These are phyloP conservation scores for Saccharomyces jurei DNA, from an alignment of 805 yeast genomes.

Conservation along the genomic window DNA sequence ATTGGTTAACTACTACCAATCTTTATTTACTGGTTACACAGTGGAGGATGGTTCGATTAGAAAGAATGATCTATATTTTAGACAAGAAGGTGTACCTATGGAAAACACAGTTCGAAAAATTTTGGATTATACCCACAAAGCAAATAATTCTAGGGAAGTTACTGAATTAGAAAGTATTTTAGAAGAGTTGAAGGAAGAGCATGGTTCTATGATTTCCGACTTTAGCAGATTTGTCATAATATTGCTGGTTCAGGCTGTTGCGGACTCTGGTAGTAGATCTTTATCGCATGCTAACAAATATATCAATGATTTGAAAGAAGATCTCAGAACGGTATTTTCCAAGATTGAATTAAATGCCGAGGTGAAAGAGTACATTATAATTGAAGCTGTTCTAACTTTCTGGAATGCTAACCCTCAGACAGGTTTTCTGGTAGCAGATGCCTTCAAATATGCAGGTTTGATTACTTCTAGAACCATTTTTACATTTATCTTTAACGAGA, in stretches of 20 bases:
- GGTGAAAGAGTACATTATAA: conserved; percentile 36
- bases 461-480: conserved; percentile 37
- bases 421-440: conserved; percentile 52
- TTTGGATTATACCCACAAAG: conserved; percentile 33
- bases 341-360: conserved; percentile 24
- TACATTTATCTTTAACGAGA: conserved; percentile 33
- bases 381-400: conserved; percentile 49
- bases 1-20: conserved; percentile 32
- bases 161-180: conserved; percentile 27
- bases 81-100: conserved; percentile 33
- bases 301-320: conserved; percentile 35
- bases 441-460: conserved; percentile 40
- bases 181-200: conserved; percentile 25
- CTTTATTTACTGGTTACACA: conserved; percentile 19
- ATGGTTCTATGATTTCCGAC: conserved; percentile 27
- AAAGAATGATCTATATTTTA: conserved; percentile 34
- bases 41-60: conserved; percentile 25
- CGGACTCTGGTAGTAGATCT: conserved; percentile 82
- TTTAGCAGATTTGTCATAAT: conserved; percentile 45
- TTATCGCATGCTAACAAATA: conserved; percentile 64
- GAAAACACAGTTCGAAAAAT: conserved; percentile 32
- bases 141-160: conserved; percentile 23
- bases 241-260: conserved; percentile 59
- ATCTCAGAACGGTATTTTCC: conserved; percentile 30
- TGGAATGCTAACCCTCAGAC: conserved; percentile 63